A percentile compares a stretch with the other conserved stretches of the same genome.
Evolutionary conservation across 768 basidiomycete species (phyloP).

Genomic region (Tricholoma terreum): DNA sequence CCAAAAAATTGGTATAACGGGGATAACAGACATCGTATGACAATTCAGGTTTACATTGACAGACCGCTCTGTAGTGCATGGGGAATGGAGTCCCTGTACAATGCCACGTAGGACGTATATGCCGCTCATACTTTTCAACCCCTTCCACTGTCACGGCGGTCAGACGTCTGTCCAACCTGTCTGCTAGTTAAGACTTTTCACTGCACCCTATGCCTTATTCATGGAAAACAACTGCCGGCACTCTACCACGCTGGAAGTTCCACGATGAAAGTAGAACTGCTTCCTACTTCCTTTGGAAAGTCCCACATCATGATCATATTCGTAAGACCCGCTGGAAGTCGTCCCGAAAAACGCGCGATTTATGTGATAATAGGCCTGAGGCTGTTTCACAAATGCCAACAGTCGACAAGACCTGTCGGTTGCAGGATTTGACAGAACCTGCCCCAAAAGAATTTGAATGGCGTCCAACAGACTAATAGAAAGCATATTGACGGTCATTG

Average conservation of each 20-base stretch:
- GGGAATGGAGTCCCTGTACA: no score
- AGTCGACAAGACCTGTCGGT: no score
- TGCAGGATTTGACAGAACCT: no score
- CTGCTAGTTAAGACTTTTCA: not conserved
- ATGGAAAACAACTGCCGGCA: not conserved
- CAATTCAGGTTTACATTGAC: not conserved
- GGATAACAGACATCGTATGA: not conserved
- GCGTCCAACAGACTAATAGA: no score
- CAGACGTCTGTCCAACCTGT: not conserved
- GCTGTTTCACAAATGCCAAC: not conserved
- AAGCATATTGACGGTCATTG: no score
- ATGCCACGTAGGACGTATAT: not conserved
- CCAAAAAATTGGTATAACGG: no score
- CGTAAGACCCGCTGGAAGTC: slow-evolving; percentile 14
- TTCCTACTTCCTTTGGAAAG: not conserved
- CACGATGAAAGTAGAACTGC: not conserved
- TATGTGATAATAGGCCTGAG: not conserved
- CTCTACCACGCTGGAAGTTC: no score
- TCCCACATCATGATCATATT: slow-evolving; percentile 8
- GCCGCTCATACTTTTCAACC: not conserved
- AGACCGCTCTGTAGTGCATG: no score
- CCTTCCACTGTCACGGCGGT: not conserved
- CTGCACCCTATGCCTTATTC: not conserved
- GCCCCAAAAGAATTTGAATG: no score
- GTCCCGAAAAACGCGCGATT: slow-evolving; percentile 23